Percentiles rank a stretch among this genome's conserved stretches.
These are phyloP conservation scores for Rhynchosporium agropyri DNA, from an alignment of 2,329 filamentous ascomycete species.

Conservation along the genomic window DNA sequence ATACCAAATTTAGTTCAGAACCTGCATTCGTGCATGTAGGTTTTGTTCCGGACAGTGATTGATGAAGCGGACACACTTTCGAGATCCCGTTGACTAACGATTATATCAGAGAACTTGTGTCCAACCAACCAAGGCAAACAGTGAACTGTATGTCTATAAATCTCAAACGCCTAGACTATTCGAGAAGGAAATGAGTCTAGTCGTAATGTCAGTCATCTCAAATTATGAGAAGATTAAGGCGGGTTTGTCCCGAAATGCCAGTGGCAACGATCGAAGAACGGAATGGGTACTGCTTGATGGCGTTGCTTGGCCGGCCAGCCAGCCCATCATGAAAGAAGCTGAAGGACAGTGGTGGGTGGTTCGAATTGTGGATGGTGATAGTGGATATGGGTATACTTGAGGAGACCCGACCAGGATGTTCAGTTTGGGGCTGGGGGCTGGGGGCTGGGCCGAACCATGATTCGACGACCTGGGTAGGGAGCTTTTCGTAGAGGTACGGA, in stretches of 20 bases:
- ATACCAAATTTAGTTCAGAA: conserved; percentile 28
- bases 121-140: conserved; percentile 14
- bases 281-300: conserved; percentile 29
- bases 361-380: conserved; percentile 23
- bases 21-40: conserved; percentile 29
- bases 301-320: conserved; percentile 22
- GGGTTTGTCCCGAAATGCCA: conserved; percentile 35
- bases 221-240: conserved; percentile 25
- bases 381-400: conserved; percentile 24
- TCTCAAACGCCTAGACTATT: conserved; percentile 13
- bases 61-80: conserved; percentile 23
- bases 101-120: conserved; percentile 28
- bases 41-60: conserved; percentile 25
- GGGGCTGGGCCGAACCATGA: conserved; percentile 28
- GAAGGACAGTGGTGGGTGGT: conserved; percentile 17
- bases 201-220: conserved; percentile 23
- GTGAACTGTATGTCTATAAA: conserved; percentile 17
- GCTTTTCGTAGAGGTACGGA: background rate
- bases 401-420: conserved; percentile 29
- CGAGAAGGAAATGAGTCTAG: conserved; percentile 15
- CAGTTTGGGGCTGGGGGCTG: conserved; percentile 32
- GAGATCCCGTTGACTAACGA: conserved; percentile 17
- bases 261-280: conserved; percentile 34
- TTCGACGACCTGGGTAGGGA: conserved; percentile 19
- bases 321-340: conserved; percentile 24